A percentile compares a stretch with the other conserved stretches of the same genome.
phyloP scores from a whole-genome alignment of 2,329 filamentous ascomycete genomes.

The Hypoxylon rubiginosum region DNA sequence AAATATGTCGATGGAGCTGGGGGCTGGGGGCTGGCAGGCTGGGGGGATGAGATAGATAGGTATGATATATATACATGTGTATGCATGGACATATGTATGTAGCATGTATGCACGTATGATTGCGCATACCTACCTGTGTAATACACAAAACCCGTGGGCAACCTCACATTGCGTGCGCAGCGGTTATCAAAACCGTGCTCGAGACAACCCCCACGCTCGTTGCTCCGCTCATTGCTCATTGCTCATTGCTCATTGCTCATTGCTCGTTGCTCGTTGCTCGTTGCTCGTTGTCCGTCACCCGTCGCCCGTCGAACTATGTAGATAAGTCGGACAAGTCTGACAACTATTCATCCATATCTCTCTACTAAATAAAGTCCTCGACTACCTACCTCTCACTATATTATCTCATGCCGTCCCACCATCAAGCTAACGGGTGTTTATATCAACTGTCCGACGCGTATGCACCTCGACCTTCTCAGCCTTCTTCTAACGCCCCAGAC shows the following conservation, averaged over 20 bases:
- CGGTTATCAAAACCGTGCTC: conserved; percentile 12
- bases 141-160: neutral
- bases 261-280: too few relatives aligned
- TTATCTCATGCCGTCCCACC: conserved; percentile 21
- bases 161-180: conserved; percentile 6
- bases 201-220: conserved; percentile 27
- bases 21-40: too few relatives aligned
- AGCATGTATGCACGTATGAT: conserved; percentile 20
- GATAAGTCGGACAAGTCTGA: neutral
- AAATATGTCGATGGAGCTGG: neutral
- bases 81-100: conserved; percentile 1
- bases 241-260: too few relatives aligned
- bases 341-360: neutral
- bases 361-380: neutral
- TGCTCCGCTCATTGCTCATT: neutral
- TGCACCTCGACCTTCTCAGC: neutral
- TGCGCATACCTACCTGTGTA: conserved; percentile 5
- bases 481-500: neutral
- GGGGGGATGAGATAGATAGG: neutral
- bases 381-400: neutral
- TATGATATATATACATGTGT: neutral
- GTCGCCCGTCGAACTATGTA: conserved; percentile 1
- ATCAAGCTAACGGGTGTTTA: conserved; percentile 11
- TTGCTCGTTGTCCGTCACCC: neutral
- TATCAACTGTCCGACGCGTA: conserved; percentile 6